Conservation (phyloP, 139 green algal genomes). For the Chlorella vulgaris region DNA sequence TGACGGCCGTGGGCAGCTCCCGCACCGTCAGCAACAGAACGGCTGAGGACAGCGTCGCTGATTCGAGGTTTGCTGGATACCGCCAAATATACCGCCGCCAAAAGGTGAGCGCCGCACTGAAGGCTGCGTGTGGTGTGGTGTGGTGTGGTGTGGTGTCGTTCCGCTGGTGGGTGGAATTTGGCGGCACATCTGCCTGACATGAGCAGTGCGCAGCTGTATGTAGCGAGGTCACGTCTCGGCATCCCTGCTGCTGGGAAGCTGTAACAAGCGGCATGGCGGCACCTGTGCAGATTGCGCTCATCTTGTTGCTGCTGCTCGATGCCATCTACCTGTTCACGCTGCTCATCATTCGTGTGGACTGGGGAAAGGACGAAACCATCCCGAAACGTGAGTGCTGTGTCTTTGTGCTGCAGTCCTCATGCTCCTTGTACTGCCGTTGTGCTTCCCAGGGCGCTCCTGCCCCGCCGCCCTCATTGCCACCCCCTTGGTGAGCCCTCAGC, state of each 20-base stretch:
- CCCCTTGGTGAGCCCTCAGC: too few relatives aligned
- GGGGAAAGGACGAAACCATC: neutral
- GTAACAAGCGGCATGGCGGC: too few relatives aligned
- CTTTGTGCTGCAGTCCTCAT: neutral
- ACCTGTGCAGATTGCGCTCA: neutral
- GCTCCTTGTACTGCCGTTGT: neutral
- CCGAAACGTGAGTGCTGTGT: neutral
- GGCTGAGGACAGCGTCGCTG: neutral
- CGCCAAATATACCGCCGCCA: neutral
- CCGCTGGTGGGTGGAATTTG: too few relatives aligned
- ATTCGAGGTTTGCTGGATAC: neutral
- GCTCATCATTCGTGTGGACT: constrained; percentile 7
- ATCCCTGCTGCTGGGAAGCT: too few relatives aligned
- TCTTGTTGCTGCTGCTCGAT: neutral
- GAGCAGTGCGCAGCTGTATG: too few relatives aligned
- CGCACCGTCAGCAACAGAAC: constrained; percentile 10
- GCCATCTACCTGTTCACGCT: neutral
- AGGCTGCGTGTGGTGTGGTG: too few relatives aligned
- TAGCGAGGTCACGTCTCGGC: too few relatives aligned
- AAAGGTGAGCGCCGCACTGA: constrained; percentile 21
- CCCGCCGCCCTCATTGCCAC: too few relatives aligned
- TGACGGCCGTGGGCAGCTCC: too few relatives aligned
- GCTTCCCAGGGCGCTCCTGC: too few relatives aligned
- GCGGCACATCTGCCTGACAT: too few relatives aligned
- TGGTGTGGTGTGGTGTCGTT: too few relatives aligned